phyloP scores from a whole-genome alignment of 139 green algal genomes.

The Chlorella vulgaris region DNA sequence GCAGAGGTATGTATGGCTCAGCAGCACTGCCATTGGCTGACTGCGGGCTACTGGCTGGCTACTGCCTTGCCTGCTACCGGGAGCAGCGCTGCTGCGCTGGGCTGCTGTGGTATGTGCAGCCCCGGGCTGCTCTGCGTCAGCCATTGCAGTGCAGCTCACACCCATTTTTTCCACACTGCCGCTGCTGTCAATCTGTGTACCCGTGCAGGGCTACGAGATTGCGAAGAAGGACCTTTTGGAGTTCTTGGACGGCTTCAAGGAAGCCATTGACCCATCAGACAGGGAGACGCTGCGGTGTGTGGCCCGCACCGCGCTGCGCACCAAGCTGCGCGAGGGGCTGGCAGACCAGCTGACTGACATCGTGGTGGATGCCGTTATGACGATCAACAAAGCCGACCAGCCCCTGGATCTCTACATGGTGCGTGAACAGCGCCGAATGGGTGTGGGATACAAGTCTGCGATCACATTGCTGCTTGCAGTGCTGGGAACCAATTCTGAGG shows the following conservation, averaged over 20 bases:
- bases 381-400: constrained; percentile 74
- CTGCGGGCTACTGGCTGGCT: no score
- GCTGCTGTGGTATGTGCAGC: no score
- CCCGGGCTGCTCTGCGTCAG: no score
- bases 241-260: constrained; percentile 94
- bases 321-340: constrained; percentile 86
- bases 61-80: no score
- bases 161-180: no score
- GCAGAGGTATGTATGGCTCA: constrained; percentile 70
- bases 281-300: constrained; percentile 89
- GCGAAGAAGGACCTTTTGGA: constrained; percentile 87
- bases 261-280: constrained; percentile 52
- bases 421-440: not conserved
- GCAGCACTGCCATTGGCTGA: not conserved
- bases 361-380: constrained; percentile 86
- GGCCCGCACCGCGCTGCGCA: constrained; percentile 90
- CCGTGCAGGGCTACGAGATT: constrained; percentile 82
- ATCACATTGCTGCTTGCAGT: not conserved
- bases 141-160: no score
- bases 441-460: no score
- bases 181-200: no score
- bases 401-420: constrained; percentile 97
- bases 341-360: constrained; percentile 93
- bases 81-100: no score
- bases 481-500: no score